Base-by-base conservation (phyloP, 768 basidiomycete species). In the Pulveroboletus sp. region DNA sequence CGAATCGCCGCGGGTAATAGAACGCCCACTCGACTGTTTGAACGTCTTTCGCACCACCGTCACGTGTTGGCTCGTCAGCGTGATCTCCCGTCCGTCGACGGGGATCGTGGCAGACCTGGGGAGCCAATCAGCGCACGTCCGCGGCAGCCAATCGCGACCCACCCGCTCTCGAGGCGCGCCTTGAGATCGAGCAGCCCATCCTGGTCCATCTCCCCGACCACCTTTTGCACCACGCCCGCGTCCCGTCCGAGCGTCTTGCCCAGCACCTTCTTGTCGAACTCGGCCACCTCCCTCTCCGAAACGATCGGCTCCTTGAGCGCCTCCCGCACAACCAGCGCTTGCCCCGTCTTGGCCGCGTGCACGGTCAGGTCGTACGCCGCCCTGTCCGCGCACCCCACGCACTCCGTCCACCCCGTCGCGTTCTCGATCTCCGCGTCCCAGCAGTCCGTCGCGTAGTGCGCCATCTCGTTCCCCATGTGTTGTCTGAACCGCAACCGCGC, bases 391-490 rank as follows among this genome's bases (percentile, higher is more conserved):
- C 96, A 99, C 9, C 96, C 96, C 47, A 98, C 94, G 68, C 96
- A 99, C 73, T 99, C 96, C 45, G 92, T 95, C 96, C 96, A 99
- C 38, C 86, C 67, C 16, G 53, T 54, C 42, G 90, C 88, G 46
- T 90, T 93, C 54, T 93, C 80, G 56, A 98, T 97, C 74, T 99
- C 96, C 36, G 94, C 96, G 65, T 99, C 96, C 96, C 96, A 99
- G 70, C 96, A 99, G 71, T 98, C 95, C 32, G 93, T 82, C 47
- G 96, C 95, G 68, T 99, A 99, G 69, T 98, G 96, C 1, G 96
- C 96, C 95, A 98, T 98, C 76, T 98, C 96, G 71, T 98, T 99
- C 31, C 72, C 79, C 96, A 98, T 98, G 68, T 99, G 96, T 64
- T 99, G 96, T 29, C 96, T 79, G 81, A 97, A 98, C 45, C 96